Base-by-base conservation (phyloP, 441 rosid species). In the Brassica balearica region DNA sequence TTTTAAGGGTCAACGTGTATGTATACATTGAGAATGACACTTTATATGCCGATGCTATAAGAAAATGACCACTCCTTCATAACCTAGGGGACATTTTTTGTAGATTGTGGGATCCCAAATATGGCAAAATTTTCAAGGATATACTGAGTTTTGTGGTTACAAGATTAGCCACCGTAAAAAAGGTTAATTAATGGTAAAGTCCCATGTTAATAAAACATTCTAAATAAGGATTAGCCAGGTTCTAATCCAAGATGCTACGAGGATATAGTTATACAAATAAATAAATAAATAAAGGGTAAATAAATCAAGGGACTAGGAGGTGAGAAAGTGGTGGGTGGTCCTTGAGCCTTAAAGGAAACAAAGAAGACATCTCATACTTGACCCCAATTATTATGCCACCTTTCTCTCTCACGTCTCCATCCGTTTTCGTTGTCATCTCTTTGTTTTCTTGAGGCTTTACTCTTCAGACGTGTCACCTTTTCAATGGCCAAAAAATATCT, bases 401-500 rank as follows among this genome's bases (percentile, higher is more conserved):
- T 67, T 67, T 67, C 81, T 72, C 81, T 67, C 81, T 78, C 81
- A 78, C 81, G 81, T 78, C 81, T 78, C 77, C 73, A 78, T 78
- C 81, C 69, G 2, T 72, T 78, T 78, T 78, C 77, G 75, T 53
- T 77, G 80, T 77, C 80, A 63, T 77, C 63, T 43, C 6, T 43
- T 43, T 43, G 53, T 43, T 3, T 43, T 76, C 75, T 43, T 58
- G 72, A 77, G 76, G 81, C 76, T 77, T 77, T 71, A 58, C 81
- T 56, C 76, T 43, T 65, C 77, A 10, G 67, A 78, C 77, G 77
- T 78, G 77, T 67, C 77, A 71, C 64, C 34, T 67, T 77, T 67
- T 51, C 46, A 59, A 60, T 78, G 77, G 68, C 77, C 19, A 19
- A 38, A 78, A 43, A 56, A 65, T 15, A 66, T 70, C 2, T 48